Conservation (phyloP, 2,329 filamentous ascomycete species). For the Pseudogymnoascus destructans region DNA sequence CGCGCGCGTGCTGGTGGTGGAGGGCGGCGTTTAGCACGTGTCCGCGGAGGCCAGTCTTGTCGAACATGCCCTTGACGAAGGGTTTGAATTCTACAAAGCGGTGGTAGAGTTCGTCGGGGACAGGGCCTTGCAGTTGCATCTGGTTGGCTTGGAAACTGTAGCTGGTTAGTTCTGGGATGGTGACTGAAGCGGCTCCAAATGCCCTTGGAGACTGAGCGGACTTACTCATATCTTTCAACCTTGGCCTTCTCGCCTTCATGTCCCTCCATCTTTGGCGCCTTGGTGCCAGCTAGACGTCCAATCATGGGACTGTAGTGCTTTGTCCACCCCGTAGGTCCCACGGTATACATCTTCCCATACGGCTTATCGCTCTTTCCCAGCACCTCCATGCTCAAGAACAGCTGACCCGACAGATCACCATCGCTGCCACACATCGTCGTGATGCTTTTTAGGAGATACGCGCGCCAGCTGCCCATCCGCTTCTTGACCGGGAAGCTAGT, state of each 20-base stretch:
- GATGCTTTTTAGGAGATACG: slow-evolving; percentile 61
- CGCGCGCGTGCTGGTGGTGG: slow-evolving; percentile 75
- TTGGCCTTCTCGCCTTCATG: slow-evolving; percentile 35
- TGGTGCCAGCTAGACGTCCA: slow-evolving; percentile 63
- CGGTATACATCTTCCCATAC: slow-evolving; percentile 60
- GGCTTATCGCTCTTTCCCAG: slow-evolving; percentile 60
- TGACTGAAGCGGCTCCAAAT: not conserved
- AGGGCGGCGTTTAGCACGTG: slow-evolving; percentile 71
- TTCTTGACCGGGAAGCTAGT: slow-evolving; percentile 63
- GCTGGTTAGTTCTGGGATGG: slow-evolving; percentile 12
- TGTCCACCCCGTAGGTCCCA: slow-evolving; percentile 63
- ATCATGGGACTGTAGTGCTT: slow-evolving; percentile 85
- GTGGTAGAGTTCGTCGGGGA: slow-evolving; percentile 71
- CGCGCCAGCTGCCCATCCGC: slow-evolving; percentile 73
- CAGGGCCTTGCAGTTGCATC: slow-evolving; percentile 73
- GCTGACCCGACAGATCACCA: slow-evolving; percentile 53
- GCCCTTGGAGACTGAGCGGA: slow-evolving; percentile 12
- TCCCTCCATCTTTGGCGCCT: slow-evolving; percentile 48
- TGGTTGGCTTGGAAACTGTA: slow-evolving; percentile 82
- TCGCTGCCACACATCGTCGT: slow-evolving; percentile 47
- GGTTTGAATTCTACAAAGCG: slow-evolving; percentile 88
- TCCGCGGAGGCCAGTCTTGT: slow-evolving; percentile 61
- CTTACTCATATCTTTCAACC: slow-evolving; percentile 64
- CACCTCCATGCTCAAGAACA: slow-evolving; percentile 65
- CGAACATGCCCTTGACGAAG: slow-evolving; percentile 83